phyloP scores from a whole-genome alignment of 2,329 filamentous ascomycete genomes.

The Talaromyces sp. region DNA sequence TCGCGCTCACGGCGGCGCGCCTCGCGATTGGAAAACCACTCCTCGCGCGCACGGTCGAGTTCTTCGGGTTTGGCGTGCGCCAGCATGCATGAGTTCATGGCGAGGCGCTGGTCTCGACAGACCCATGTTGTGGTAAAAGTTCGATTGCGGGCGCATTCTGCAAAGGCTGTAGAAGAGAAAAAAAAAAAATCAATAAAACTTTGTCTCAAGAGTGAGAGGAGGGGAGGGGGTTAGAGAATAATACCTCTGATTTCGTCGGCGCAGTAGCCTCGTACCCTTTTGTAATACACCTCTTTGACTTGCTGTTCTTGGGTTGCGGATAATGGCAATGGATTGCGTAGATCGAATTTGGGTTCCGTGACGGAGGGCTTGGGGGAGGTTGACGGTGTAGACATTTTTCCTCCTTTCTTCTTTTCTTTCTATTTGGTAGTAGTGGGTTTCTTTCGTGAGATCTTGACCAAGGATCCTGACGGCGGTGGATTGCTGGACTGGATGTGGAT shows the following conservation, averaged over 20 bases:
- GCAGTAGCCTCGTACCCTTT: conserved; percentile 70
- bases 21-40: conserved; percentile 80
- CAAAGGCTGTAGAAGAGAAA: conserved; percentile 62
- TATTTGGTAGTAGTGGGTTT: background rate
- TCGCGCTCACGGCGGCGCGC: conserved; percentile 65
- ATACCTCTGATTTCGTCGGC: conserved; percentile 71
- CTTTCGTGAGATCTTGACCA: background rate
- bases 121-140: conserved; percentile 84
- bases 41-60: conserved; percentile 80
- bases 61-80: conserved; percentile 76
- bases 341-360: conserved; percentile 26
- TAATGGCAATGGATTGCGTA: conserved; percentile 73
- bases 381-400: conserved; percentile 18
- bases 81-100: conserved; percentile 95
- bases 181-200: background rate
- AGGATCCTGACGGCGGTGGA: background rate
- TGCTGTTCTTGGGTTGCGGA: conserved; percentile 76
- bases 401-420: background rate
- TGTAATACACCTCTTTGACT: conserved; percentile 74
- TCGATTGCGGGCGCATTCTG: conserved; percentile 77
- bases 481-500: background rate
- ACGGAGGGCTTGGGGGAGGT: conserved; percentile 17
- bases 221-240: conserved; percentile 13
- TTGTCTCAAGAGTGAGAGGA: background rate
- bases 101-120: conserved; percentile 71